phyloP scores from a whole-genome alignment of 257 asterid species.

The Asclepias syriaca region DNA sequence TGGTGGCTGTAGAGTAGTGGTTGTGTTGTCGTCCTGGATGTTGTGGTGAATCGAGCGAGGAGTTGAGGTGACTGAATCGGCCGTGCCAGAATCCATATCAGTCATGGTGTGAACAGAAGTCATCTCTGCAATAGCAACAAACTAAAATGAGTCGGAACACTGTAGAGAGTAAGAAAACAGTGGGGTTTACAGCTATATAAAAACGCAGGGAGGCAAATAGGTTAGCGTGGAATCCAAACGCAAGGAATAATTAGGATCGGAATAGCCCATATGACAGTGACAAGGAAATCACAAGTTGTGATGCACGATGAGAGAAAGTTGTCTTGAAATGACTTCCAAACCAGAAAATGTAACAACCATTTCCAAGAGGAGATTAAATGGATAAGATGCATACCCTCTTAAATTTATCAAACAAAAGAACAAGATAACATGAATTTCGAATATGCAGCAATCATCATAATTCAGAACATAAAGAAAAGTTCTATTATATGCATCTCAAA shows the following conservation, averaged over 20 bases:
- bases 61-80: slow-evolving; percentile 67
- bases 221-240: slow-evolving; percentile 6
- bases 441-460: background rate
- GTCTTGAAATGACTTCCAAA: background rate
- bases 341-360: background rate
- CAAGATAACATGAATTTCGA: background rate
- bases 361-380: background rate
- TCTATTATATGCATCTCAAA: background rate
- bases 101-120: slow-evolving; percentile 30
- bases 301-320: background rate
- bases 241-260: background rate
- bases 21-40: slow-evolving; percentile 32
- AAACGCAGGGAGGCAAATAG: background rate
- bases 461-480: background rate
- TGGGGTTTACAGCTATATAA: background rate
- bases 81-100: slow-evolving; percentile 48
- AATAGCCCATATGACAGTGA: background rate
- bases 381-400: background rate
- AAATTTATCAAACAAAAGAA: background rate
- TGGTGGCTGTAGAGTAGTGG: slow-evolving; percentile 15
- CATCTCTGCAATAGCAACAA: slow-evolving; percentile 30
- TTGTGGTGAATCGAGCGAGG: slow-evolving; percentile 62
- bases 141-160: background rate
- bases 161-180: background rate
- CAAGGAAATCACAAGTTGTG: slow-evolving; percentile 2